Evolutionary conservation across 805 yeast genomes (phyloP).

Genomic region (Diddensiella caesifluorescens): DNA sequence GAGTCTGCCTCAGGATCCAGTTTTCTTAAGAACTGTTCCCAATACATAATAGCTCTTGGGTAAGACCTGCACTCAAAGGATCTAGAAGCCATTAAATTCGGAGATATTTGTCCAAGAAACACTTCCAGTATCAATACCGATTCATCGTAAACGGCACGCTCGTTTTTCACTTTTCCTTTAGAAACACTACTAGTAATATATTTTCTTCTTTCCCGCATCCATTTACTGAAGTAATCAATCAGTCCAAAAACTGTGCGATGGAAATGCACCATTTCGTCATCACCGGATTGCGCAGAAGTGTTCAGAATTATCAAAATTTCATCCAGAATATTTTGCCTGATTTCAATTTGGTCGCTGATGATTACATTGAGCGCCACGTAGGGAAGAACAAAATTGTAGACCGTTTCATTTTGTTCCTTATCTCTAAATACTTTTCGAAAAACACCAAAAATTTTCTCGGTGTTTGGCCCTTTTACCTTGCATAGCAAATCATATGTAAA

Average conservation of each 20-base stretch:
- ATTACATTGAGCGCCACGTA: conserved; percentile 65
- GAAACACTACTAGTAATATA: conserved; percentile 7
- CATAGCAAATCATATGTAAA: conserved; percentile 64
- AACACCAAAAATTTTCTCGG: conserved; percentile 50
- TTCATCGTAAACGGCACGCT: conserved; percentile 19
- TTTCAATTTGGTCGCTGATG: conserved; percentile 38
- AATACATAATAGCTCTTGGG: conserved; percentile 79
- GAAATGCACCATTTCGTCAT: conserved; percentile 57
- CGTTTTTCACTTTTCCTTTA: conserved; percentile 22
- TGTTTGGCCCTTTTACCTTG: conserved; percentile 32
- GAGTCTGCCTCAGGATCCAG: conserved; percentile 29
- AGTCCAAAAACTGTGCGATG: conserved; percentile 72
- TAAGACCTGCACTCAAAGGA: conserved; percentile 80
- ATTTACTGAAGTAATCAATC: conserved; percentile 76
- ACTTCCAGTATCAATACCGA: conserved; percentile 13
- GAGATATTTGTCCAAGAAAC: conserved; percentile 55
- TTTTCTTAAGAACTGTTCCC: conserved; percentile 66
- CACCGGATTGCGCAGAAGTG: conserved; percentile 39
- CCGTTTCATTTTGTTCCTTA: conserved; percentile 51
- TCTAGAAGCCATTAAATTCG: conserved; percentile 64
- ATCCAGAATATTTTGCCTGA: conserved; percentile 40
- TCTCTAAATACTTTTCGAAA: conserved; percentile 61
- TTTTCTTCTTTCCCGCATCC: conserved; percentile 40
- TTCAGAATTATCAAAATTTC: conserved; percentile 62
- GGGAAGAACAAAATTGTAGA: conserved; percentile 70